A percentile compares a stretch with the other conserved stretches of the same genome.
These are phyloP conservation scores for Austroboletus festivus DNA, from an alignment of 768 basidiomycete genomes.

Conservation along the genomic window DNA sequence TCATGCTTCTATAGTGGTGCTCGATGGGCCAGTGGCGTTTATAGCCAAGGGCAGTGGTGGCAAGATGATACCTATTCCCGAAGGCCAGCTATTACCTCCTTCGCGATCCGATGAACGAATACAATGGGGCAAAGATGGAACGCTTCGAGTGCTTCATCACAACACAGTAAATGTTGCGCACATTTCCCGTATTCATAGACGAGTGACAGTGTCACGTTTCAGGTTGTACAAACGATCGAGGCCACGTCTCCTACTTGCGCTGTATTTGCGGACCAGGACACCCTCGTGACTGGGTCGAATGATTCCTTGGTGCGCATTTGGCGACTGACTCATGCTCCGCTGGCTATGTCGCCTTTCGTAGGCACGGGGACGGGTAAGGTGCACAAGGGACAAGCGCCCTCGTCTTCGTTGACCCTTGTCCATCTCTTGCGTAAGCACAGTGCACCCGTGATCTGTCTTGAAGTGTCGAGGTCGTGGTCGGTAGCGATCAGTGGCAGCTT, in stretches of 20 bases:
- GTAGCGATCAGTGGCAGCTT: constrained; percentile 77
- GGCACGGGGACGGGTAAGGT: constrained; percentile 14
- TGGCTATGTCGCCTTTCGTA: constrained; percentile 17
- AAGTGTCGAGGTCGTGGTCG: constrained; percentile 80
- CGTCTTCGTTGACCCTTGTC: constrained; percentile 42
- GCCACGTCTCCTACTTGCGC: constrained; percentile 70
- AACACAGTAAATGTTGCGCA: constrained; percentile 43
- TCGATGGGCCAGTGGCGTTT: constrained; percentile 32
- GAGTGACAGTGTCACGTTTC: constrained; percentile 8
- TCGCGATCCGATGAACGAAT: constrained; percentile 64
- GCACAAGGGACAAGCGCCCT: constrained; percentile 25
- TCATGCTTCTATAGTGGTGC: constrained; percentile 39
- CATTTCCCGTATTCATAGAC: not conserved
- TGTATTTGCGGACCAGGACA: constrained; percentile 68
- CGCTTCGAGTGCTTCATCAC: constrained; percentile 63
- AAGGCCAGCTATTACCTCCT: constrained; percentile 56
- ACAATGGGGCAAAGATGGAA: constrained; percentile 59
- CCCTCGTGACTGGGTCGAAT: constrained; percentile 75
- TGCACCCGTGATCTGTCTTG: constrained; percentile 60
- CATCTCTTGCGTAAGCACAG: constrained; percentile 83
- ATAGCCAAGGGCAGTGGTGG: constrained; percentile 48
- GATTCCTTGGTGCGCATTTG: constrained; percentile 85
- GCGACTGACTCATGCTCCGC: constrained; percentile 47
- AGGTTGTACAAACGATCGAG: constrained; percentile 79
- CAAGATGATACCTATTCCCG: constrained; percentile 57